Percentiles rank a stretch among this genome's conserved stretches.
These are phyloP conservation scores for Peronospora farinosa DNA, from an alignment of 352 stramenopile species.

Conservation along the genomic window DNA sequence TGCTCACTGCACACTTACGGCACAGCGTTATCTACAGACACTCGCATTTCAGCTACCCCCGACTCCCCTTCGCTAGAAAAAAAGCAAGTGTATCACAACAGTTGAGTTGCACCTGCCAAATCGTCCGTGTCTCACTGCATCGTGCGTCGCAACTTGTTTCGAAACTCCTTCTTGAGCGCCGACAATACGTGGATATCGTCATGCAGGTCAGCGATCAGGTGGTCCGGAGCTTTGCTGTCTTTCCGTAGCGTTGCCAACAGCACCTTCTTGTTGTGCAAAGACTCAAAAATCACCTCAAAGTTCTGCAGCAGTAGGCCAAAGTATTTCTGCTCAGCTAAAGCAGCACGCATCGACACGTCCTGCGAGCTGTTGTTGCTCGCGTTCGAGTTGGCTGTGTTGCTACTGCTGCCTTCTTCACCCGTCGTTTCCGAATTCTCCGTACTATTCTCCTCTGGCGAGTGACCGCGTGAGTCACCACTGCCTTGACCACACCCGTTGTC, in stretches of 20 bases:
- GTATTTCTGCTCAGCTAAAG: constrained; percentile 75
- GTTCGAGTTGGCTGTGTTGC: constrained; percentile 48
- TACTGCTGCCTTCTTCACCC: constrained; percentile 46
- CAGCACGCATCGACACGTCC: constrained; percentile 43
- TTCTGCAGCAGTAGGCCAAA: constrained; percentile 77
- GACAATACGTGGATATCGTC: constrained; percentile 80
- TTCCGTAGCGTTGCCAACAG: constrained; percentile 64
- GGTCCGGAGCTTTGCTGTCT: constrained; percentile 56
- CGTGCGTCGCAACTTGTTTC: constrained; percentile 61
- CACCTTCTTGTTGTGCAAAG: constrained; percentile 81
- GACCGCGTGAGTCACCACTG: constrained; percentile 25
- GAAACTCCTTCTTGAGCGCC: constrained; percentile 72
- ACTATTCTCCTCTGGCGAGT: constrained; percentile 43
- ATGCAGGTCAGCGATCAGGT: constrained; percentile 68
- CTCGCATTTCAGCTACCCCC: background rate
- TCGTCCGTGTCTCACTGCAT: constrained; percentile 31
- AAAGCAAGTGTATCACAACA: background rate
- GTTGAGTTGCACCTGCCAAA: background rate
- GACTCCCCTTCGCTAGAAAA: background rate
- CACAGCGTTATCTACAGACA: constrained; percentile 13
- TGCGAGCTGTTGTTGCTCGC: constrained; percentile 38
- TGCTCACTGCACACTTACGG: background rate
- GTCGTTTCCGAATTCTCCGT: constrained; percentile 81
- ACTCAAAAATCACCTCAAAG: constrained; percentile 81
- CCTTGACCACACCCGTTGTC: constrained; percentile 15